phyloP scores from a whole-genome alignment of 257 asterid genomes.

The Scutellaria barbata region DNA sequence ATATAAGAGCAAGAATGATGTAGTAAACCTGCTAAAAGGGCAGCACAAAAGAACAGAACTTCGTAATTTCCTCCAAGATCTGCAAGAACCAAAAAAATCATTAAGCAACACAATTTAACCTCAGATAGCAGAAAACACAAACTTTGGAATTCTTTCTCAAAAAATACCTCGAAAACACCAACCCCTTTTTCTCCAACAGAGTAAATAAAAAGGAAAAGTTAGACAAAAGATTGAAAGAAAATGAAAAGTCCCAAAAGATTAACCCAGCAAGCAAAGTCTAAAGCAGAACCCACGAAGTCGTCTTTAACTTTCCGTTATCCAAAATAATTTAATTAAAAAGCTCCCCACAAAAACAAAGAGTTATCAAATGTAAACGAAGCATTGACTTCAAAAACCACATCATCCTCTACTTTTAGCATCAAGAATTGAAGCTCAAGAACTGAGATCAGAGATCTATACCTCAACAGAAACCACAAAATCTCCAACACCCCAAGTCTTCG shows the following conservation, averaged over 20 bases:
- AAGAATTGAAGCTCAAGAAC: slow-evolving; percentile 27
- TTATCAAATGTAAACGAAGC: slow-evolving; percentile 30
- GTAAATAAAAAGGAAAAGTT: background rate
- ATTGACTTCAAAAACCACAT: slow-evolving; percentile 36
- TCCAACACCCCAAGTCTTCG: slow-evolving; percentile 23
- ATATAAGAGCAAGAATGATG: background rate
- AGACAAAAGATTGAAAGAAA: slow-evolving; percentile 6
- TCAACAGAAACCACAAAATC: slow-evolving; percentile 13
- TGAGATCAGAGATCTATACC: slow-evolving; percentile 44
- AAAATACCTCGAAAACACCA: slow-evolving; percentile 24
- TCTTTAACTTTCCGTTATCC: slow-evolving; percentile 10
- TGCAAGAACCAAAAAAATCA: slow-evolving; percentile 38
- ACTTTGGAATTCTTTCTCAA: slow-evolving; percentile 11
- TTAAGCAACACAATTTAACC: slow-evolving; percentile 3
- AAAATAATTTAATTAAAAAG: background rate
- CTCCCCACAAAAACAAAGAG: slow-evolving; percentile 3
- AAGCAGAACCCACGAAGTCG: slow-evolving; percentile 20
- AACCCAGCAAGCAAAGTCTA: slow-evolving; percentile 34
- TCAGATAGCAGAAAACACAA: slow-evolving; percentile 8
- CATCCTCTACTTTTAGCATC: slow-evolving; percentile 23
- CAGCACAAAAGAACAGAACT: slow-evolving; percentile 15
- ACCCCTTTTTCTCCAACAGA: slow-evolving; percentile 20
- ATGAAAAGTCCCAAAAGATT: slow-evolving; percentile 18
- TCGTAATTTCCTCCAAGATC: slow-evolving; percentile 39
- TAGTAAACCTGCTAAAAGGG: slow-evolving; percentile 37